Percentiles rank a stretch among this genome's conserved stretches.
phyloP scores from a whole-genome alignment of 176 grass and related monocot species.

The Zea luxurians region DNA sequence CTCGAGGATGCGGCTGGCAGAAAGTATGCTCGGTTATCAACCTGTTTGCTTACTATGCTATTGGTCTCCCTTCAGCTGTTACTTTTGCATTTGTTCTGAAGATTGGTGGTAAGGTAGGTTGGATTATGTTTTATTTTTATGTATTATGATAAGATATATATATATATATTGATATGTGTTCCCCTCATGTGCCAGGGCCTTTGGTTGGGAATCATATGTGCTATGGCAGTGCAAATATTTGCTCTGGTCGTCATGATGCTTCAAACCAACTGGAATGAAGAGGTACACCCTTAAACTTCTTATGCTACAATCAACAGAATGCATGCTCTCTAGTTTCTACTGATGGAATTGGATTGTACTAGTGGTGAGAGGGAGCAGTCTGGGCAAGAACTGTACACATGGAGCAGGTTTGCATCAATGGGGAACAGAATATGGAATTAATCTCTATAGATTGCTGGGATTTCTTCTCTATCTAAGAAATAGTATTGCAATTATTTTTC shows the following conservation, averaged over 20 bases:
- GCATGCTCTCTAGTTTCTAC: slow-evolving; percentile 4
- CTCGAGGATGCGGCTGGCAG: slow-evolving; percentile 91
- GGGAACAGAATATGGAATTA: not conserved
- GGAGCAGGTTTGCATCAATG: not conserved
- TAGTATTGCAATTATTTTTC: not conserved
- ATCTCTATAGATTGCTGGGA: not conserved
- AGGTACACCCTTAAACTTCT: slow-evolving; percentile 40
- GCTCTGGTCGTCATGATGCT: slow-evolving; percentile 63
- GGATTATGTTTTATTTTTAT: slow-evolving; percentile 3
- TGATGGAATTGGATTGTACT: not conserved
- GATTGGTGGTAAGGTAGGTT: slow-evolving; percentile 65
- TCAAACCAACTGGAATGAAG: slow-evolving; percentile 65
- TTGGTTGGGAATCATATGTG: slow-evolving; percentile 89
- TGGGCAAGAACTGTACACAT: not conserved
- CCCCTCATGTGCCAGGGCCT: slow-evolving; percentile 53
- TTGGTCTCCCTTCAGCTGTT: slow-evolving; percentile 77
- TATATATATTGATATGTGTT: not conserved
- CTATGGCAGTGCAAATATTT: slow-evolving; percentile 68
- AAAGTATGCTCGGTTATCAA: slow-evolving; percentile 84
- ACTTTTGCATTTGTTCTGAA: slow-evolving; percentile 76
- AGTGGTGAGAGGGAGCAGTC: not conserved
- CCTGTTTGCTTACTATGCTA: slow-evolving; percentile 75
- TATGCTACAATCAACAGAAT: not conserved
- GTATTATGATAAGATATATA: not conserved
- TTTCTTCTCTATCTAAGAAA: not conserved